phyloP scores from a whole-genome alignment of 108 stramenopile genomes.

The Skeletonema marinoi region DNA sequence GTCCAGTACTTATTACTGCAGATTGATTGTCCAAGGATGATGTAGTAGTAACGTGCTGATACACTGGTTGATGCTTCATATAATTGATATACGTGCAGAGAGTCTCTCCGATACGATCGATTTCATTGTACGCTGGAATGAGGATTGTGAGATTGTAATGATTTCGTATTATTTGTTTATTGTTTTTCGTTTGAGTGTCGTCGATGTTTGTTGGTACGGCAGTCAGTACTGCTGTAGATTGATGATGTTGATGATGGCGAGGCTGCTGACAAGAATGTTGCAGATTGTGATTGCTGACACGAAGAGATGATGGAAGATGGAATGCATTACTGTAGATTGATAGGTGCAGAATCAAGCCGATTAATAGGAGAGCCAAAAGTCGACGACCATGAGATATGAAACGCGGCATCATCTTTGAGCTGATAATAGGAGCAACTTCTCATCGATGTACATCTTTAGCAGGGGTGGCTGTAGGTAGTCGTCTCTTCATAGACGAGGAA shows the following conservation, averaged over 20 bases:
- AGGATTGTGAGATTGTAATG: conserved; percentile 60
- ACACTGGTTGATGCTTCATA: conserved; percentile 20
- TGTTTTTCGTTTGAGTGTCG: neutral
- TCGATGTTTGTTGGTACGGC: neutral
- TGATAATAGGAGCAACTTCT: too few species aligned
- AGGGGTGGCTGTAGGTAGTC: too few species aligned
- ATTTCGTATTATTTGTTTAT: neutral
- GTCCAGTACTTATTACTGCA: neutral
- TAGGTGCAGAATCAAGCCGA: neutral
- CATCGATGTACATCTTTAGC: too few species aligned
- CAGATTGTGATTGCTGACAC: neutral
- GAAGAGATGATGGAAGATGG: neutral
- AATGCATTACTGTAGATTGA: neutral
- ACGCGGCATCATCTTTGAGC: too few species aligned
- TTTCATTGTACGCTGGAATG: conserved; percentile 85
- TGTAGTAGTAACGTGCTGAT: neutral
- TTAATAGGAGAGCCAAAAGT: neutral
- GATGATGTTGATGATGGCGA: neutral
- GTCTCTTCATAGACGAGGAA: too few species aligned
- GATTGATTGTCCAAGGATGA: neutral
- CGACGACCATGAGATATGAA: too few species aligned
- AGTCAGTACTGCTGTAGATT: neutral
- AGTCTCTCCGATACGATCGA: conserved; percentile 64
- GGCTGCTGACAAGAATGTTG: neutral
- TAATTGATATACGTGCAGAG: conserved; percentile 53